Evolutionary conservation across 805 yeast genomes (phyloP).

Genomic region (Teunomyces lycoperdinae): DNA sequence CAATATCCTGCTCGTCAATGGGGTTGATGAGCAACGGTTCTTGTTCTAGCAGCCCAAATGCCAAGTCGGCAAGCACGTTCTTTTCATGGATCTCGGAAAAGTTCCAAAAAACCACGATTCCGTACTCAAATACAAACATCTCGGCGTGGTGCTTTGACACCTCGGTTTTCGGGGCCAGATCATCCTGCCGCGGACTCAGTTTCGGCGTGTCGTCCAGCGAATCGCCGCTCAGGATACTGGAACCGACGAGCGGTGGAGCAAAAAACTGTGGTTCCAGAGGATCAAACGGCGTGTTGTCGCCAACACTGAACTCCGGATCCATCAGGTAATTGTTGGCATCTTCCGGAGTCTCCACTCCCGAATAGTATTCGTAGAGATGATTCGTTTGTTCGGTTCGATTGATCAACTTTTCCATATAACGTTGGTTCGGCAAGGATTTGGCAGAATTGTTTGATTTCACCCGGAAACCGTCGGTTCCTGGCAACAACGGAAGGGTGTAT

Average conservation of each 20-base stretch:
- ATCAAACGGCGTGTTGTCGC: conserved; percentile 61
- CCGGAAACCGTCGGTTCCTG: conserved; percentile 77
- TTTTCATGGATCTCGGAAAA: conserved; percentile 90
- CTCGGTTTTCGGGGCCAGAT: conserved; percentile 21
- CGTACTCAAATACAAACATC: conserved; percentile 84
- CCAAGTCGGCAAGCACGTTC: conserved; percentile 87
- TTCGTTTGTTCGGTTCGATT: conserved; percentile 82
- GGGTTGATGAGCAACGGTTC: conserved; percentile 63
- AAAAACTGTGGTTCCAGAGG: conserved; percentile 93
- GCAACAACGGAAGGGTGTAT: conserved; percentile 79
- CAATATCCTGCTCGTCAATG: conserved; percentile 83
- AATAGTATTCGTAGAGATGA: conserved; percentile 87
- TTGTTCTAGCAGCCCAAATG: conserved; percentile 53
- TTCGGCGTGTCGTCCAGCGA: conserved; percentile 1
- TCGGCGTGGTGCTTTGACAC: conserved; percentile 70
- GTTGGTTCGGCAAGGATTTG: conserved; percentile 39
- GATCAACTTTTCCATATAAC: conserved; percentile 71
- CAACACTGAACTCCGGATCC: conserved; percentile 43
- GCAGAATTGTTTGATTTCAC: conserved; percentile 65
- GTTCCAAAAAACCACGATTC: conserved; percentile 98
- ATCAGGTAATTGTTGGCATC: conserved; percentile 48
- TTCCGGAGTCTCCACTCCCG: conserved; percentile 69
- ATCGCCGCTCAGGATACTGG: conserved; percentile 6
- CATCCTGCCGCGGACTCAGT: neutral
- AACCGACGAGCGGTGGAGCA: conserved; percentile 42